Percentiles rank a stretch among this genome's conserved stretches.
Conservation (phyloP, 2,329 filamentous ascomycete species). For the Xenoacremonium recifei region DNA sequence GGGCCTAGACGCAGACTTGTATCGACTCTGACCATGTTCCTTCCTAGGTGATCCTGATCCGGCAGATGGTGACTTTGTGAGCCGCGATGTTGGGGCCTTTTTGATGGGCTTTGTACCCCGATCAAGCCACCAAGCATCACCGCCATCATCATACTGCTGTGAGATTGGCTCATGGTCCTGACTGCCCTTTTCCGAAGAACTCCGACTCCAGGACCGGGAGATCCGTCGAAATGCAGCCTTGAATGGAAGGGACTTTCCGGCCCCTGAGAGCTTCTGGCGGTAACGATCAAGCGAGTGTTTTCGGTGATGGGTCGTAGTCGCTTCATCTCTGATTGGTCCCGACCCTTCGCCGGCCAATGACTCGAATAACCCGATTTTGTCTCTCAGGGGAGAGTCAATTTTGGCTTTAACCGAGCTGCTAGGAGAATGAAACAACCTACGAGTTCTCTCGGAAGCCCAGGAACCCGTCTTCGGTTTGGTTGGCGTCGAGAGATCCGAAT, state of each 20-base stretch:
- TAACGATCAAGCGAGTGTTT: background rate
- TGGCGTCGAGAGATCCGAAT: too few species aligned
- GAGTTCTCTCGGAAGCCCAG: too few species aligned
- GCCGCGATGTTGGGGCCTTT: too few species aligned
- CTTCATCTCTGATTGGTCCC: background rate
- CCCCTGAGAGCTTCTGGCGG: background rate
- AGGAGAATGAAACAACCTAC: constrained; percentile 5
- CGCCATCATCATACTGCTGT: background rate
- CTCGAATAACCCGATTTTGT: constrained; percentile 32
- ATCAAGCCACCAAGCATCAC: background rate
- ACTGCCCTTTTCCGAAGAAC: background rate
- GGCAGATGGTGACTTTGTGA: too few species aligned
- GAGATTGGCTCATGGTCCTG: background rate
- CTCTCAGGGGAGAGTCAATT: constrained; percentile 19
- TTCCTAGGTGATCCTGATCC: too few species aligned
- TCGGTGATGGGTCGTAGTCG: background rate
- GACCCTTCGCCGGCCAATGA: constrained; percentile 15
- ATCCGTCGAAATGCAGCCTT: background rate
- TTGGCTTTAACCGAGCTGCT: constrained; percentile 8
- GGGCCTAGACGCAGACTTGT: too few species aligned
- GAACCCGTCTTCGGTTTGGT: too few species aligned
- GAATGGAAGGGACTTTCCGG: background rate
- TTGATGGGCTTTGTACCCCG: too few species aligned
- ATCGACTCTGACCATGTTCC: too few species aligned
- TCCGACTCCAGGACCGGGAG: background rate